Evolutionary conservation across 805 yeast species (phyloP).

Genomic region (Lipomyces orientalis): DNA sequence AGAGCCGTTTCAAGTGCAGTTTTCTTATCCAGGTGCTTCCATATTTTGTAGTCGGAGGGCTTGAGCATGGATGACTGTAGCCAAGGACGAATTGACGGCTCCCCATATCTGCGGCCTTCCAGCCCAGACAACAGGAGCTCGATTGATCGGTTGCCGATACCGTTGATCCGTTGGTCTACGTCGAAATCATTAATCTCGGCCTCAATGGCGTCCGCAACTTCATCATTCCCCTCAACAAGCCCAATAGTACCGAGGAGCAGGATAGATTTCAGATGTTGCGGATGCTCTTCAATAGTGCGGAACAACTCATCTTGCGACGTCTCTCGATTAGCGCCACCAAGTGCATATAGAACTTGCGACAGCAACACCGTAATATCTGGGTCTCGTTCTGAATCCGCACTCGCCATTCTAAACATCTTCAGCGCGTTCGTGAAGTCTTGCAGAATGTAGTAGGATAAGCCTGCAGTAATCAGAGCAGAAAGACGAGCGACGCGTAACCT

Average conservation of each 20-base stretch:
- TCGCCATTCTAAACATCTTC: constrained; percentile 67
- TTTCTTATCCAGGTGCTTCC: constrained; percentile 66
- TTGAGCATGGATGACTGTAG: constrained; percentile 73
- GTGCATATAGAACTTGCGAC: constrained; percentile 79
- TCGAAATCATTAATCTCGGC: constrained; percentile 61
- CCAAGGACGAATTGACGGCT: constrained; percentile 52
- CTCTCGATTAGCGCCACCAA: constrained; percentile 74
- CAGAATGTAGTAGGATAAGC: constrained; percentile 69
- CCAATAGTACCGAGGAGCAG: constrained; percentile 82
- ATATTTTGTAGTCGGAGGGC: constrained; percentile 70
- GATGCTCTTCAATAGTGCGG: constrained; percentile 64
- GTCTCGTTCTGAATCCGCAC: constrained; percentile 61
- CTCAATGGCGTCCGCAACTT: constrained; percentile 63
- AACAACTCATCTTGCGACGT: constrained; percentile 85
- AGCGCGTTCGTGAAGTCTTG: constrained; percentile 69
- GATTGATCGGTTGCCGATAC: constrained; percentile 14
- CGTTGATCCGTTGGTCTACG: not conserved
- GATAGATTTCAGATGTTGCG: constrained; percentile 69
- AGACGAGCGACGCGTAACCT: constrained; percentile 38
- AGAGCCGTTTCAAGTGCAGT: constrained; percentile 66
- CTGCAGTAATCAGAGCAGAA: constrained; percentile 73
- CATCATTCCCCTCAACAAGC: constrained; percentile 62
- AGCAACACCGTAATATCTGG: constrained; percentile 72
- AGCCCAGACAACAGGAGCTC: constrained; percentile 35
- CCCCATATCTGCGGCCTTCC: constrained; percentile 32